Percentiles rank a stretch among this genome's conserved stretches.
Evolutionary conservation across 2,329 filamentous ascomycete genomes (phyloP).

Genomic region (Paraphaeosphaeria minitans): DNA sequence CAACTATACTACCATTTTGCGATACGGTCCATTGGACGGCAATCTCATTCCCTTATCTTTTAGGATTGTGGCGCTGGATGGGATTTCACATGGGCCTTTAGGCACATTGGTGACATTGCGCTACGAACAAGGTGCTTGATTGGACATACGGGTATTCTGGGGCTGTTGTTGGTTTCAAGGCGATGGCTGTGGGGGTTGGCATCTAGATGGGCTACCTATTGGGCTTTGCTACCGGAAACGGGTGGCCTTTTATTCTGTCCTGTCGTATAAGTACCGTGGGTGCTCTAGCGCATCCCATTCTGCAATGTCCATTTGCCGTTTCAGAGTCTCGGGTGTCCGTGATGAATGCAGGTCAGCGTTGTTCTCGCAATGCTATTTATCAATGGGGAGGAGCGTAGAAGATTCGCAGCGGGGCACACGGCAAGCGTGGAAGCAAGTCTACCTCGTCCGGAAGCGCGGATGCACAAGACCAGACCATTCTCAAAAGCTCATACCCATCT

Average conservation of each 20-base stretch:
- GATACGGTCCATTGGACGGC: not conserved
- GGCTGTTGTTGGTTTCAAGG: not conserved
- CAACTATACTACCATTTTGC: not conserved
- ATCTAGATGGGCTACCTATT: not conserved
- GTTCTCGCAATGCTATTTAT: not conserved
- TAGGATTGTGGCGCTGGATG: not conserved
- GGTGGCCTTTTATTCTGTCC: not conserved
- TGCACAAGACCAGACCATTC: conserved; percentile 6
- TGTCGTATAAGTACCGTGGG: not conserved
- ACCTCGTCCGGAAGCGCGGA: not conserved
- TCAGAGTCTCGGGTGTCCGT: not conserved
- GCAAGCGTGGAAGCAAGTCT: not conserved
- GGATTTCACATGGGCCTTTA: not conserved
- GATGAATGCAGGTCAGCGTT: not conserved
- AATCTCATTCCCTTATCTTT: not conserved
- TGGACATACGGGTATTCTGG: not conserved
- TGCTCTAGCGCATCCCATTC: not conserved
- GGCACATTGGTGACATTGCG: not conserved
- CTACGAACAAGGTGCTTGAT: not conserved
- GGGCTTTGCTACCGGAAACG: not conserved
- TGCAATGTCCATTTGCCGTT: not conserved
- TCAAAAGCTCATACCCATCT: not conserved
- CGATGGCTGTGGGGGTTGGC: not conserved
- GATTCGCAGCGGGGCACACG: not conserved
- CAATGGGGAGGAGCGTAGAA: not conserved